Evolutionary conservation across 257 asterid species (phyloP).

Genomic region (Capsicum baccatum): DNA sequence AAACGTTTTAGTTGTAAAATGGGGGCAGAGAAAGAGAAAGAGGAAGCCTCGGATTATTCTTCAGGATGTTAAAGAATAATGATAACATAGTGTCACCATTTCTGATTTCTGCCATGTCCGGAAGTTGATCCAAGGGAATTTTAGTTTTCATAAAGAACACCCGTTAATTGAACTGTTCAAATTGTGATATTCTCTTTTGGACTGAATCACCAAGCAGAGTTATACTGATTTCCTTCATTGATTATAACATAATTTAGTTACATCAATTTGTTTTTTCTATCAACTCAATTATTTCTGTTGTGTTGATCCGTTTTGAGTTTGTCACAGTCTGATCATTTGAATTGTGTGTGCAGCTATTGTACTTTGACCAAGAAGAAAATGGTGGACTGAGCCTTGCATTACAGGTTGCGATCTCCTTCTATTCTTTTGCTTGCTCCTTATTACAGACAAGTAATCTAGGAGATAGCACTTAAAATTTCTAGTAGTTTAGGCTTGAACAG

Average conservation of each 20-base stretch:
- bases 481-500: slow-evolving; percentile 14
- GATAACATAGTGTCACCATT: background rate
- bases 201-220: background rate
- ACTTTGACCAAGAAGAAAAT: slow-evolving; percentile 83
- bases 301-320: slow-evolving; percentile 14
- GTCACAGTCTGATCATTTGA: slow-evolving; percentile 18
- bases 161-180: no score
- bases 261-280: background rate
- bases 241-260: background rate
- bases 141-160: background rate
- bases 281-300: background rate
- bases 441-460: background rate
- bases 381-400: slow-evolving; percentile 90
- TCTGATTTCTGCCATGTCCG: background rate
- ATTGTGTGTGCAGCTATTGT: slow-evolving; percentile 68
- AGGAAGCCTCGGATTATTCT: background rate
- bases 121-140: background rate
- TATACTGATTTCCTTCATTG: background rate
- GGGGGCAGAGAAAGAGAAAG: background rate
- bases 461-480: background rate
- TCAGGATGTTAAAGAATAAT: background rate
- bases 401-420: slow-evolving; percentile 59
- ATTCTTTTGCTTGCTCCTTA: slow-evolving; percentile 9
- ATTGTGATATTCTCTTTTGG: background rate
- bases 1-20: background rate